These are phyloP conservation scores for Fusarium sp. DNA, from an alignment of 2,329 filamentous ascomycete genomes.

Conservation along the genomic window DNA sequence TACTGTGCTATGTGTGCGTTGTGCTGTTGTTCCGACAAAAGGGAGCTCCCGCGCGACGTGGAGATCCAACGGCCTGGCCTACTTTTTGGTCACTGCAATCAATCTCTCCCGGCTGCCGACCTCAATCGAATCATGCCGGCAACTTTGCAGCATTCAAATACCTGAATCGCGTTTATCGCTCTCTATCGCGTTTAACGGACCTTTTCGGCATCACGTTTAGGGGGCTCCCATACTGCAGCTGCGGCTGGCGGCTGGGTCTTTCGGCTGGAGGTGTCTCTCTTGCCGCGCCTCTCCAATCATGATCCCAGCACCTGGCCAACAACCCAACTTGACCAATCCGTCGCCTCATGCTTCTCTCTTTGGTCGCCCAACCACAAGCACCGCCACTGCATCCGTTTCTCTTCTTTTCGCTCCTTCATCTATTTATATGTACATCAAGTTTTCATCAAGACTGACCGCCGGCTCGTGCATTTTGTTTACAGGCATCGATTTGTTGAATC, in stretches of 20 bases:
- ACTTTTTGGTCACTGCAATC: slow-evolving; percentile 5
- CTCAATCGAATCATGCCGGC: slow-evolving; percentile 2
- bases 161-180: not conserved
- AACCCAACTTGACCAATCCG: slow-evolving; percentile 38
- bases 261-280: slow-evolving; percentile 42
- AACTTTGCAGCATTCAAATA: not conserved
- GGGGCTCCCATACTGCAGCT: slow-evolving; percentile 36
- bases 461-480: slow-evolving; percentile 25
- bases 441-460: slow-evolving; percentile 44
- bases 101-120: slow-evolving; percentile 7
- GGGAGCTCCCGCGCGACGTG: slow-evolving; percentile 25
- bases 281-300: slow-evolving; percentile 46
- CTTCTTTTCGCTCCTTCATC: slow-evolving; percentile 27
- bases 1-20: not conserved
- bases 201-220: slow-evolving; percentile 20
- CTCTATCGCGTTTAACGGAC: slow-evolving; percentile 14
- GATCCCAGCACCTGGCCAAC: slow-evolving; percentile 41
- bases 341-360: slow-evolving; percentile 42
- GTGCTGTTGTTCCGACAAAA: slow-evolving; percentile 22
- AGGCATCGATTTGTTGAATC: slow-evolving; percentile 46
- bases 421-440: slow-evolving; percentile 4
- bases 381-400: slow-evolving; percentile 41
- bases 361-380: slow-evolving; percentile 39
- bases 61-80: slow-evolving; percentile 20
- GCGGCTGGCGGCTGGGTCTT: slow-evolving; percentile 38